phyloP scores from a whole-genome alignment of 2,329 filamentous ascomycete species.

The Trichophyton benhamiae region DNA sequence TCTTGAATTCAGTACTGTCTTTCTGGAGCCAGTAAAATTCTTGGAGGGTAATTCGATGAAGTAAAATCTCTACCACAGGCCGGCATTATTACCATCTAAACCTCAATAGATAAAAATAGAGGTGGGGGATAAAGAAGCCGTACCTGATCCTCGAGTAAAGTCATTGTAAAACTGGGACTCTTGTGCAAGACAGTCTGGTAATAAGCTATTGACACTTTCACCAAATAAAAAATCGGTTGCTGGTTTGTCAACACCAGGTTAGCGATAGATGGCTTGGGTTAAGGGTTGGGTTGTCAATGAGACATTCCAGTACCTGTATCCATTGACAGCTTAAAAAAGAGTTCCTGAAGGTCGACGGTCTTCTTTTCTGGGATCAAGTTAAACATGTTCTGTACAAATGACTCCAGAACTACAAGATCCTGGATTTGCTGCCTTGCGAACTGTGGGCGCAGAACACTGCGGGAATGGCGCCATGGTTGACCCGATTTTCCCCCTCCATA shows the following conservation, averaged over 20 bases:
- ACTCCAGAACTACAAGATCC: constrained; percentile 70
- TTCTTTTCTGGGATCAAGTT: constrained; percentile 40
- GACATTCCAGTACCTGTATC: constrained; percentile 35
- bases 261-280: background rate
- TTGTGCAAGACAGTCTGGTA: constrained; percentile 37
- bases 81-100: background rate
- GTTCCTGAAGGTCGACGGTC: constrained; percentile 56
- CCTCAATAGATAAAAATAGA: background rate
- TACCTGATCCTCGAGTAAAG: constrained; percentile 16
- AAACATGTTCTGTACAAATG: constrained; percentile 68
- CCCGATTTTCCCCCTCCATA: constrained; percentile 29
- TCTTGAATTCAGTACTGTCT: constrained; percentile 10
- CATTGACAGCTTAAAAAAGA: constrained; percentile 76
- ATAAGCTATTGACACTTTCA: constrained; percentile 51
- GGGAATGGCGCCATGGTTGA: constrained; percentile 61
- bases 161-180: constrained; percentile 30
- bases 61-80: constrained; percentile 8
- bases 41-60: constrained; percentile 7
- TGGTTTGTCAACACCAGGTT: constrained; percentile 20
- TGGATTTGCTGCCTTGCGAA: constrained; percentile 76
- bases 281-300: background rate
- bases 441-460: constrained; percentile 73
- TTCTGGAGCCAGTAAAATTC: constrained; percentile 11
- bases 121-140: background rate
- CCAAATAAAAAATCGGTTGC: constrained; percentile 81